Evolutionary conservation across 176 grass and related monocot species (phyloP).

Genomic region (Carex scoparia): DNA sequence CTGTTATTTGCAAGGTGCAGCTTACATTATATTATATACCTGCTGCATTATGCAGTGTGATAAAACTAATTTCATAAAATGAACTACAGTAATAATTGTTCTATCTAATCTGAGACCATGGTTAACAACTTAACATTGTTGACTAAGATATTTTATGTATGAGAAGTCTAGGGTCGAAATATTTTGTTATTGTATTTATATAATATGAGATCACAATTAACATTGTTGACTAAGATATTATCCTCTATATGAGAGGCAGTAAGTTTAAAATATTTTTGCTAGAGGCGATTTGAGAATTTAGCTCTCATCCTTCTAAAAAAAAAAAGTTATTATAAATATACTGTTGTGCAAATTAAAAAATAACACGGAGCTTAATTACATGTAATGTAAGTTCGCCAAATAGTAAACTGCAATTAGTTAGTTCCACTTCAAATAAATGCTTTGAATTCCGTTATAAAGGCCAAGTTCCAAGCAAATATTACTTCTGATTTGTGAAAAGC

Average conservation of each 20-base stretch:
- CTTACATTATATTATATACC: too few species aligned
- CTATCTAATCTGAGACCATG: background rate
- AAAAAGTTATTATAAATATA: background rate
- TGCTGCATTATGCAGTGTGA: too few species aligned
- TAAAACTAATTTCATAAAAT: too few species aligned
- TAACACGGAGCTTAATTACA: background rate
- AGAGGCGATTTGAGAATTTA: too few species aligned
- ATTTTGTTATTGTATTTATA: too few species aligned
- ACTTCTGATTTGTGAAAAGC: background rate
- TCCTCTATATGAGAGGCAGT: too few species aligned
- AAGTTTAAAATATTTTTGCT: too few species aligned
- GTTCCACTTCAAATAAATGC: background rate
- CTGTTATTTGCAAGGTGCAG: background rate
- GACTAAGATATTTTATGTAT: too few species aligned
- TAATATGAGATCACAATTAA: background rate
- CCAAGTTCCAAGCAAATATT: background rate
- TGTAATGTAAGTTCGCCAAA: background rate
- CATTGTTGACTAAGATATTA: too few species aligned
- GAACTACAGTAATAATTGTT: too few species aligned
- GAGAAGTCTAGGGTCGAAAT: too few species aligned
- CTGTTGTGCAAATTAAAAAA: background rate
- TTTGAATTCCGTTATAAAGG: background rate
- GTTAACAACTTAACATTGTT: too few species aligned
- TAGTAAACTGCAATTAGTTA: background rate
- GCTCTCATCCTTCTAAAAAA: background rate